Base-by-base conservation (phyloP, 2,329 filamentous ascomycete genomes). In the Apiospora marii region DNA sequence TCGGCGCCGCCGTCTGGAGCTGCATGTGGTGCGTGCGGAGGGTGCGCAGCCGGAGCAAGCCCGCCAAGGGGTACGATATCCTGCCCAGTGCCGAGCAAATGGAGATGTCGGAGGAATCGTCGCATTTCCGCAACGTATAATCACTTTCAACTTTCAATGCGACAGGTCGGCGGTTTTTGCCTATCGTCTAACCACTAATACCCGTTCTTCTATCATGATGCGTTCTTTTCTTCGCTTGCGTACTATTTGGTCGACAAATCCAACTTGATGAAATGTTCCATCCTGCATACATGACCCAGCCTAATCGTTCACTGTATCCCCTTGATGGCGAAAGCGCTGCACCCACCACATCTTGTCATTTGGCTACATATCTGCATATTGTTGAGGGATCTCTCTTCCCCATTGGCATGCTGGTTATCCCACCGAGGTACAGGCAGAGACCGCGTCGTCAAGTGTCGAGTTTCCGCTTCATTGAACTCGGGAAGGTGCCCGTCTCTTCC, bases 21-120 rank as follows among this genome's bases (percentile, higher is more conserved):
- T 73, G 70, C 34, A 34, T 61, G 10, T 72, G 49, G 44, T 73
- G 70, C 43, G 13, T 27, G 22, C 37, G 68, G 30, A n/a, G 51
- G 44, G 13, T 27, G 22, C 48, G 68, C n/a, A n/a, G 51, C 30
- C 64, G 53, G 22, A 72, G 37, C 46, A 67, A 43, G 64, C 64
- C 37, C 22, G 27, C 51, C 4, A 67, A 43, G 16, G 64, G 34
- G 14, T 67, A 67, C 64, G 64, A 67, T 10, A 10, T 30, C 22
- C 24, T 67, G 24, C 64, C 34, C 1, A 24, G 22, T 44, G 34
- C 24, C 22, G 64, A 44, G 24, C 37, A 43, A 27, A 34, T 34
- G 51, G 34, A 43, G 51, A 34, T 34, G 51, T 58, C 51, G 2
- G 27, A 34, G 51, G 27, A 24, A 10, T 30, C 51, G 8, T 30